Evolutionary conservation across 116 monocot genomes (phyloP).

Genomic region (Cymodocea nodosa): DNA sequence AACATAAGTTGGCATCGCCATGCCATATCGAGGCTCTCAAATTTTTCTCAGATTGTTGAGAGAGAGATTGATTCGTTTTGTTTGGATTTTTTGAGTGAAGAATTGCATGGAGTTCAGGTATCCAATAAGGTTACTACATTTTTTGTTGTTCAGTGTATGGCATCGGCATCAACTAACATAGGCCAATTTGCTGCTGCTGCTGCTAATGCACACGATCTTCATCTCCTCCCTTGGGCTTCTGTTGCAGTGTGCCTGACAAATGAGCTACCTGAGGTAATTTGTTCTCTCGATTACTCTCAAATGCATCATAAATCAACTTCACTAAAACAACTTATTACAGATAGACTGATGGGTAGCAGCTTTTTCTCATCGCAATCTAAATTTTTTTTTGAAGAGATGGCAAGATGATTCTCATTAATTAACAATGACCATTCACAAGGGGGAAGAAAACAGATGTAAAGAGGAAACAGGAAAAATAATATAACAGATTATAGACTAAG

Average conservation of each 20-base stretch:
- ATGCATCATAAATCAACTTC: neutral
- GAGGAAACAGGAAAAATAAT: too few relatives aligned
- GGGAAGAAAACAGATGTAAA: too few relatives aligned
- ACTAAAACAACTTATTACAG: too few relatives aligned
- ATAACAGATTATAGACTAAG: too few relatives aligned
- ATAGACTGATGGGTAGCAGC: too few relatives aligned
- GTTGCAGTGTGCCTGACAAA: constrained; percentile 81
- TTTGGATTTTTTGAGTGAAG: constrained; percentile 59
- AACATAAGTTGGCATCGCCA: constrained; percentile 56
- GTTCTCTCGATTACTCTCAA: neutral
- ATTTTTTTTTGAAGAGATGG: too few relatives aligned
- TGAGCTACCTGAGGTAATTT: constrained; percentile 39
- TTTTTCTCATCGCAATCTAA: too few relatives aligned
- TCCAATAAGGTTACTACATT: constrained; percentile 50
- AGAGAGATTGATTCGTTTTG: constrained; percentile 46
- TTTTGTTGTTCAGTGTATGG: constrained; percentile 80
- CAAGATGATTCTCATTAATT: too few relatives aligned
- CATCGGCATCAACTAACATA: constrained; percentile 57
- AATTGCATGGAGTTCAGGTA: constrained; percentile 21
- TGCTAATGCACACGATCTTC: constrained; percentile 79
- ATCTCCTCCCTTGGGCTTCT: constrained; percentile 88
- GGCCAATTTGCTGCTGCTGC: constrained; percentile 60
- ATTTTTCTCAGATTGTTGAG: constrained; percentile 19
- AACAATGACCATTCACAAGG: too few relatives aligned
- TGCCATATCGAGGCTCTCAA: constrained; percentile 47